Percentiles rank a stretch among this genome's conserved stretches.
Evolutionary conservation across 2,329 filamentous ascomycete species (phyloP).

Genomic region (Aspergillus sp.): DNA sequence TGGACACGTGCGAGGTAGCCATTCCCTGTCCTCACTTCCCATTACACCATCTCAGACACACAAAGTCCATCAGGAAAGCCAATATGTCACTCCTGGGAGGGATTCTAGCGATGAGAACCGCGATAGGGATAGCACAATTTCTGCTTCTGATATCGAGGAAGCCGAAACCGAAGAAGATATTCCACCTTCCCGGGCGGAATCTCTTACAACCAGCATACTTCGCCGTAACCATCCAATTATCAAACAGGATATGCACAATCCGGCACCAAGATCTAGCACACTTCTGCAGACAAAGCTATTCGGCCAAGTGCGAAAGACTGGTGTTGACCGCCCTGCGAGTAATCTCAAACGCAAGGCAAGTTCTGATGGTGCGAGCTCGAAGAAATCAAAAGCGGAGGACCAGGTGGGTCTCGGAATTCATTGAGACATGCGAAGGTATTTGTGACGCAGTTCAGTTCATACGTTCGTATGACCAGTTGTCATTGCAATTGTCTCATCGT

Average conservation of each 20-base stretch:
- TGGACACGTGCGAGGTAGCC: slow-evolving; percentile 71
- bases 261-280: slow-evolving; percentile 45
- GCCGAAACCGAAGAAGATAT: slow-evolving; percentile 64
- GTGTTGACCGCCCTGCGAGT: slow-evolving; percentile 35
- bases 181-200: slow-evolving; percentile 73
- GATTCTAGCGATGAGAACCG: slow-evolving; percentile 53
- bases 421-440: slow-evolving; percentile 40
- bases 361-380: slow-evolving; percentile 41
- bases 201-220: slow-evolving; percentile 72
- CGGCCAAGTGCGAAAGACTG: slow-evolving; percentile 60
- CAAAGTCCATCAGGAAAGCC: slow-evolving; percentile 49
- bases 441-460: slow-evolving; percentile 11
- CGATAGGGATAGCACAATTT: slow-evolving; percentile 84
- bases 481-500: slow-evolving; percentile 14
- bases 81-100: slow-evolving; percentile 59
- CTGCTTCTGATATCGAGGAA: slow-evolving; percentile 58
- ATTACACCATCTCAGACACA: slow-evolving; percentile 66
- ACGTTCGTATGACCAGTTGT: background rate
- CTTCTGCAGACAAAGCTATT: slow-evolving; percentile 64
- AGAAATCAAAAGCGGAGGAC: slow-evolving; percentile 52
- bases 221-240: slow-evolving; percentile 54
- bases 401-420: slow-evolving; percentile 55
- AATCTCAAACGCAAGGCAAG: slow-evolving; percentile 42
- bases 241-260: slow-evolving; percentile 37
- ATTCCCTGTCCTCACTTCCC: slow-evolving; percentile 82